Percentiles rank a stretch among this genome's conserved stretches.
Conservation (phyloP, 805 yeast species). For the Candida berthetii region DNA sequence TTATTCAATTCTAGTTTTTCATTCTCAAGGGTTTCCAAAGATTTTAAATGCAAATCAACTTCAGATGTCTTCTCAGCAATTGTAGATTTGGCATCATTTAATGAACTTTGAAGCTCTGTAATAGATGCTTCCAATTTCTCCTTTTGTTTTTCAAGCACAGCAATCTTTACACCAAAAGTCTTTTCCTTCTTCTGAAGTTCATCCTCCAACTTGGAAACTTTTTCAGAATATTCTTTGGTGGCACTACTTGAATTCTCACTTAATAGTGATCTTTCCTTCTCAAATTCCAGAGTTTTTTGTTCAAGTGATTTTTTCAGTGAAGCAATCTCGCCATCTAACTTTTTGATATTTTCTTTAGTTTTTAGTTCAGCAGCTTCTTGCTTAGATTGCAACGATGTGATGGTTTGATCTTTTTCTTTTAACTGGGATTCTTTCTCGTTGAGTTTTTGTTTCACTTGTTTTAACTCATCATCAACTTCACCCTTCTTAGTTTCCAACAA, state of each 20-base stretch:
- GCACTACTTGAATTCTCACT: constrained; percentile 44
- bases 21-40: too few species aligned
- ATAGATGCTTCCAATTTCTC: constrained; percentile 7
- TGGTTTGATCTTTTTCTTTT: constrained; percentile 6
- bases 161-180: constrained; percentile 3
- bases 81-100: constrained; percentile 3
- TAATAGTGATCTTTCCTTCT: constrained; percentile 40
- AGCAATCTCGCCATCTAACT: constrained; percentile 23
- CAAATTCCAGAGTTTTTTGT: constrained; percentile 36
- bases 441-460: too few species aligned
- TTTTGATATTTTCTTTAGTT: constrained; percentile 12
- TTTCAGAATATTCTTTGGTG: constrained; percentile 41
- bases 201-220: constrained; percentile 36
- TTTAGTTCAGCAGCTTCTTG: constrained; percentile 15
- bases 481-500: background rate
- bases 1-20: too few species aligned
- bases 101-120: constrained; percentile 10
- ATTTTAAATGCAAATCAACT: background rate
- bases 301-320: constrained; percentile 27
- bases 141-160: constrained; percentile 8
- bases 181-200: constrained; percentile 11
- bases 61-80: background rate
- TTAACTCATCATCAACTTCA: constrained; percentile 4
- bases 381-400: constrained; percentile 11
- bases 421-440: constrained; percentile 1